Evolutionary conservation across 805 yeast genomes (phyloP).

Genomic region (Candida montana): DNA sequence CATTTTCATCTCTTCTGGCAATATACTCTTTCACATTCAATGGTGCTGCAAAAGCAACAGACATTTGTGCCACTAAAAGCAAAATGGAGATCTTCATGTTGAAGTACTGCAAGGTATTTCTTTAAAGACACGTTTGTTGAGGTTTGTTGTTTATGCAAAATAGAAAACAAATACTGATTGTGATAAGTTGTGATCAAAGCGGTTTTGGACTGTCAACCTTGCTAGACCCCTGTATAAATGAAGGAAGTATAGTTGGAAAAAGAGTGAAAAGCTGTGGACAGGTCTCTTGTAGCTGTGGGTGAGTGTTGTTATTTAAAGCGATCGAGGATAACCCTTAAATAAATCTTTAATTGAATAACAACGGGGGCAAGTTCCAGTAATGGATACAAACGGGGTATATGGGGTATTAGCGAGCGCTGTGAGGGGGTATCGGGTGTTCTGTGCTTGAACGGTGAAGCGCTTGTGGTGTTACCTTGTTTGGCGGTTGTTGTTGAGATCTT

Average conservation of each 20-base stretch:
- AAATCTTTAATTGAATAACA: too few relatives aligned
- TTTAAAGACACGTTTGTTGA: neutral
- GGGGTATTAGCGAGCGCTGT: too few relatives aligned
- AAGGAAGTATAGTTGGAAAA: conserved; percentile 2
- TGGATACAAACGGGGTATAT: too few relatives aligned
- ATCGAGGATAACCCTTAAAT: too few relatives aligned
- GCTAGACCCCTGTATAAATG: conserved; percentile 1
- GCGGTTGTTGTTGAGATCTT: too few relatives aligned
- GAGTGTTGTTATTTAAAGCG: too few relatives aligned
- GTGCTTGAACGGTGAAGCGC: too few relatives aligned
- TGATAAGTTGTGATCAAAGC: too few relatives aligned
- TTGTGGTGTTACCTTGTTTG: too few relatives aligned
- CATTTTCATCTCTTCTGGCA: neutral
- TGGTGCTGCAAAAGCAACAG: conserved; percentile 3
- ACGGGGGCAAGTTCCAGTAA: too few relatives aligned
- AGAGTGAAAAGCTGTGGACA: neutral
- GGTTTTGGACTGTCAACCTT: neutral
- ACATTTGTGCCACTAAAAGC: conserved; percentile 4
- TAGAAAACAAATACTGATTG: too few relatives aligned
- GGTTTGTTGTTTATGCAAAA: neutral
- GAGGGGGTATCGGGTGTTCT: too few relatives aligned
- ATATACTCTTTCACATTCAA: conserved; percentile 2
- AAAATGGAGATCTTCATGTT: conserved; percentile 4
- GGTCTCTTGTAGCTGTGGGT: neutral
- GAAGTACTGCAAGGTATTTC: neutral